phyloP scores from a whole-genome alignment of 495 filamentous ascomycete species.

The Hapsidospora chrysogenum region DNA sequence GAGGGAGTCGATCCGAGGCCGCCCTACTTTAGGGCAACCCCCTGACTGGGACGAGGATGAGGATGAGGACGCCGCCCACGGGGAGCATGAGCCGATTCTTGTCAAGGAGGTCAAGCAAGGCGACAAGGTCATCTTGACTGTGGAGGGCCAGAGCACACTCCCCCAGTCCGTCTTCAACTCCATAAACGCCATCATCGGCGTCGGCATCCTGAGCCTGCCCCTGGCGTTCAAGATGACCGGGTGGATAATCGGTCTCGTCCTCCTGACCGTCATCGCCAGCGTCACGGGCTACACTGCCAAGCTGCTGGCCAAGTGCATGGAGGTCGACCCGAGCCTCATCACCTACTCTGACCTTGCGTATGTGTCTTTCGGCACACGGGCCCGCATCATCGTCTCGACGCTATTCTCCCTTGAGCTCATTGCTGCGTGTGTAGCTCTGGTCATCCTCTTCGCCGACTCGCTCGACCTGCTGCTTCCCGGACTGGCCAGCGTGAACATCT shows the following conservation, averaged over 20 bases:
- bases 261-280: conserved; percentile 55
- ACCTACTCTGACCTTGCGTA: conserved; percentile 92
- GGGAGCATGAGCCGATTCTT: conserved; percentile 61
- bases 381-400: conserved; percentile 63
- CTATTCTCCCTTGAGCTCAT: conserved; percentile 81
- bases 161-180: conserved; percentile 96
- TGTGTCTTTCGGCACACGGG: conserved; percentile 74
- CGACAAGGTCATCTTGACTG: conserved; percentile 62
- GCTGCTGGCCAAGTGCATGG: conserved; percentile 75
- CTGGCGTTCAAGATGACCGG: conserved; percentile 81
- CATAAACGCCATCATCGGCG: conserved; percentile 85
- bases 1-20: conserved; percentile 38
- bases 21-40: conserved; percentile 15
- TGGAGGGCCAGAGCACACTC: conserved; percentile 82
- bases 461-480: conserved; percentile 64
- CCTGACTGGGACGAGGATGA: background rate
- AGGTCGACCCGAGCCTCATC: conserved; percentile 53
- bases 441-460: conserved; percentile 88
- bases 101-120: conserved; percentile 82
- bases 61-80: conserved; percentile 36
- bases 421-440: conserved; percentile 76
- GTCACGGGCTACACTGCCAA: conserved; percentile 77
- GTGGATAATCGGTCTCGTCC: conserved; percentile 69
- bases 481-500: conserved; percentile 44
- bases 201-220: conserved; percentile 78